phyloP scores from a whole-genome alignment of 768 basidiomycete genomes.

The Candolleomyces eurysporus region DNA sequence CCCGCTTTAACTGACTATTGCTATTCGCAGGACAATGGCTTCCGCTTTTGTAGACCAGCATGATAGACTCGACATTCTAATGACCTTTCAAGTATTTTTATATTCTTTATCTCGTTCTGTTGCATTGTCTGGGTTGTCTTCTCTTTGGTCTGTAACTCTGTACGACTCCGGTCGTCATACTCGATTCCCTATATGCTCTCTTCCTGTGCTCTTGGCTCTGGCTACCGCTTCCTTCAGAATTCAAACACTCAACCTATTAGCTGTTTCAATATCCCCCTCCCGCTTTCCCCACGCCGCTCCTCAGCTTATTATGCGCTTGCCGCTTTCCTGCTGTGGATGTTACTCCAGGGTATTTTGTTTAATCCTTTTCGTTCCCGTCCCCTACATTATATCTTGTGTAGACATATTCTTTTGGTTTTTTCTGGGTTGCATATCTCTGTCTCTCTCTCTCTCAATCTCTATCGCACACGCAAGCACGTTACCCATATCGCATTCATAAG shows the following conservation, averaged over 20 bases:
- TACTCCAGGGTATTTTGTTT: background rate
- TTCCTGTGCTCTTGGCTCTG: background rate
- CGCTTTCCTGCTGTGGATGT: background rate
- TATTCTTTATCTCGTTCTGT: constrained; percentile 9
- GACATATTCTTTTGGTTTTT: background rate
- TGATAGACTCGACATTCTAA: constrained; percentile 6
- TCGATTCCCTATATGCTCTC: background rate
- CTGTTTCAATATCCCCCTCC: background rate
- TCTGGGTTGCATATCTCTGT: background rate
- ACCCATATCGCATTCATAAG: too few species aligned
- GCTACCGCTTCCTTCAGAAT: too few species aligned
- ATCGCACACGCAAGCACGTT: too few species aligned
- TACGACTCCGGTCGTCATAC: background rate
- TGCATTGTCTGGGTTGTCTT: constrained; percentile 9
- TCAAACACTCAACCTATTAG: too few species aligned
- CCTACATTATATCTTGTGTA: background rate
- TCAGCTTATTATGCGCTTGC: background rate
- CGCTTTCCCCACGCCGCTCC: background rate
- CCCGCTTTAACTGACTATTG: background rate
- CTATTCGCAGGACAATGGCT: constrained; percentile 74
- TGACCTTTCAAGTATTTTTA: constrained; percentile 15
- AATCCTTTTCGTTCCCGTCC: background rate
- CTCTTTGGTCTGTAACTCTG: constrained; percentile 1
- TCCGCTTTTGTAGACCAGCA: constrained; percentile 57
- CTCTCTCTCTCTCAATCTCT: too few species aligned